These are phyloP conservation scores for Themeda triandra DNA, from an alignment of 176 grass and related monocot genomes.

Conservation along the genomic window DNA sequence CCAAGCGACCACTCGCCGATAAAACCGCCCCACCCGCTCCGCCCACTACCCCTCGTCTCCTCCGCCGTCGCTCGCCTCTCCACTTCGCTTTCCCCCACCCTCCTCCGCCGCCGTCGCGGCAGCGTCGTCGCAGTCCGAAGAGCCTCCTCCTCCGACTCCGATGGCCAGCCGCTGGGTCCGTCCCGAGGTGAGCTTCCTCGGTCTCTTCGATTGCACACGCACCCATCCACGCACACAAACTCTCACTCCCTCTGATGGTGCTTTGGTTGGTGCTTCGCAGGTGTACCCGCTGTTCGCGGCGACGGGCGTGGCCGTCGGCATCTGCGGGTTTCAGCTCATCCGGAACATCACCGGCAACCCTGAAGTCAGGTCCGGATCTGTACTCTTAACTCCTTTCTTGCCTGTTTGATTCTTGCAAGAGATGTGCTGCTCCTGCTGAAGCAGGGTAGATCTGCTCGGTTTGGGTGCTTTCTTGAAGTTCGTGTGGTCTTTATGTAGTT, in stretches of 20 bases:
- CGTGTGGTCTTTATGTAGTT: background rate
- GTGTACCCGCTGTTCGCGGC: conserved; percentile 94
- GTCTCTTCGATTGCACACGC: background rate
- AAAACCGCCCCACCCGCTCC: conserved; percentile 22
- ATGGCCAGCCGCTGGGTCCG: conserved; percentile 83
- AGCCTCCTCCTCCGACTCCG: conserved; percentile 6
- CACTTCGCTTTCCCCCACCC: background rate
- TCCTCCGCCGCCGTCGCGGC: conserved; percentile 34
- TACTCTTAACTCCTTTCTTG: background rate
- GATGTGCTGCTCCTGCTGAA: background rate
- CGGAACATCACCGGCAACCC: conserved; percentile 82
- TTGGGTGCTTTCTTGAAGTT: background rate
- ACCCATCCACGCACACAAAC: background rate
- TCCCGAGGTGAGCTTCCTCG: conserved; percentile 52
- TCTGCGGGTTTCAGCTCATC: conserved; percentile 60
- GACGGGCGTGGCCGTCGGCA: conserved; percentile 58
- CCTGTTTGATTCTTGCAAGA: background rate
- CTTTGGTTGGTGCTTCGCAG: conserved; percentile 16
- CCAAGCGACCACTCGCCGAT: background rate
- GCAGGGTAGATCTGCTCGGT: conserved; percentile 18
- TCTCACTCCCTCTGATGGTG: background rate
- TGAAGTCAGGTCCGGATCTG: conserved; percentile 69
- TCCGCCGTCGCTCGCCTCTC: background rate
- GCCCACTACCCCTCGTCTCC: background rate
- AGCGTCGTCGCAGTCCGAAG: background rate